Conservation (phyloP, 108 stramenopile species). For the Tribonema minus region DNA sequence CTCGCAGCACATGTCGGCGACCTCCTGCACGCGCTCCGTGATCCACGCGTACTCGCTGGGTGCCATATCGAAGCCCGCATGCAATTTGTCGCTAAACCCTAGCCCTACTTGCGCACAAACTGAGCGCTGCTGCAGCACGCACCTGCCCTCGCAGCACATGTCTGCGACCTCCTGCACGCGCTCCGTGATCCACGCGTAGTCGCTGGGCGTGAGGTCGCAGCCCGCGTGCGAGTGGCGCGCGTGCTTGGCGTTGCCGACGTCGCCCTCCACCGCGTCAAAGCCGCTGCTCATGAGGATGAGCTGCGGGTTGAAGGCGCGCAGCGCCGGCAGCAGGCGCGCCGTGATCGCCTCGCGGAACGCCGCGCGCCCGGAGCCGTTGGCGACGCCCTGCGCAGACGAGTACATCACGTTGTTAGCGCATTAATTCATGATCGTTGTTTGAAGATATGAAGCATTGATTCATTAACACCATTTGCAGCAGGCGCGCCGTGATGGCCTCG, state of each 20-base stretch:
- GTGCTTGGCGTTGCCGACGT: constrained; percentile 68
- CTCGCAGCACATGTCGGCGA: constrained; percentile 30
- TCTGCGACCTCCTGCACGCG: constrained; percentile 29
- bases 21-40: constrained; percentile 23
- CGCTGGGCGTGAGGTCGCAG: constrained; percentile 7
- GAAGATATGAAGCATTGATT: no score
- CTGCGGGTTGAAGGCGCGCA: constrained; percentile 84
- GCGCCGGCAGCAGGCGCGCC: constrained; percentile 57
- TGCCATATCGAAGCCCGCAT: no score
- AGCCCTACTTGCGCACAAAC: no score
- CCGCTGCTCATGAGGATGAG: constrained; percentile 89
- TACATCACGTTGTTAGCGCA: no score
- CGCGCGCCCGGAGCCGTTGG: no score
- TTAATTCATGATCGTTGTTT: no score
- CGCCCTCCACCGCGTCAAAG: constrained; percentile 86
- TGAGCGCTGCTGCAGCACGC: no score
- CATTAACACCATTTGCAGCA: no score
- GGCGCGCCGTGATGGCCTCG: constrained; percentile 34
- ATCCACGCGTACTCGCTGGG: constrained; percentile 29
- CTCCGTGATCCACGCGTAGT: constrained; percentile 36
- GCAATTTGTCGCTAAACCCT: no score
- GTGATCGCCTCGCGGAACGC: constrained; percentile 38
- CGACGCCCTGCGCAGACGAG: no score
- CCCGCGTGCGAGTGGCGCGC: background rate
- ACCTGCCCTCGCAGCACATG: constrained; percentile 24